Evolutionary conservation across 2,329 filamentous ascomycete species (phyloP).

Genomic region (Trichophyton benhamiae): DNA sequence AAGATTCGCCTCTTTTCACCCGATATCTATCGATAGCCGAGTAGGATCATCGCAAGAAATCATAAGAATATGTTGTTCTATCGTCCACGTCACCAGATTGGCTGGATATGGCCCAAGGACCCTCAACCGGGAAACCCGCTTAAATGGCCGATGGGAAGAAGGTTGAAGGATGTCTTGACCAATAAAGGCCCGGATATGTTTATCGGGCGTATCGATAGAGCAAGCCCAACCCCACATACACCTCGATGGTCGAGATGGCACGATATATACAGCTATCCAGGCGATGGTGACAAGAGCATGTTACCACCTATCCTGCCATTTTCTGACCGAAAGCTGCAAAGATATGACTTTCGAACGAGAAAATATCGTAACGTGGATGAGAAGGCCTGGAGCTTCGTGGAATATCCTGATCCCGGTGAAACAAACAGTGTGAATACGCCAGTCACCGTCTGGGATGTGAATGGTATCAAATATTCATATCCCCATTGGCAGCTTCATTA

Average conservation of each 20-base stretch:
- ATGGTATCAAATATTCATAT: conserved; percentile 14
- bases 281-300: conserved; percentile 5
- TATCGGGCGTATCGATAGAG: conserved; percentile 19
- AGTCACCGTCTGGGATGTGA: conserved; percentile 17
- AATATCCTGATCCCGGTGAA: conserved; percentile 18
- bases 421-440: conserved; percentile 12
- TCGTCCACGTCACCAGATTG: conserved; percentile 10
- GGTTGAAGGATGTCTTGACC: conserved; percentile 27
- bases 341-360: conserved; percentile 25
- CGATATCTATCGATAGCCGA: neutral
- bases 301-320: conserved; percentile 11
- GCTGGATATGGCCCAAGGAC: conserved; percentile 30
- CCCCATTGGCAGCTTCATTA: conserved; percentile 3
- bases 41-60: neutral
- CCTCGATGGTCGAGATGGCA: conserved; percentile 14
- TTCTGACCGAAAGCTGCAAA: conserved; percentile 16
- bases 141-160: conserved; percentile 21
- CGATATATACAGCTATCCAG: conserved; percentile 9
- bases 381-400: conserved; percentile 22
- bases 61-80: neutral
- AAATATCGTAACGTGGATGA: conserved; percentile 21
- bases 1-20: neutral
- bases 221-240: conserved; percentile 6
- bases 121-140: conserved; percentile 23
- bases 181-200: conserved; percentile 34